phyloP scores from a whole-genome alignment of 257 asterid species.

The Solanum bulbocastanum region DNA sequence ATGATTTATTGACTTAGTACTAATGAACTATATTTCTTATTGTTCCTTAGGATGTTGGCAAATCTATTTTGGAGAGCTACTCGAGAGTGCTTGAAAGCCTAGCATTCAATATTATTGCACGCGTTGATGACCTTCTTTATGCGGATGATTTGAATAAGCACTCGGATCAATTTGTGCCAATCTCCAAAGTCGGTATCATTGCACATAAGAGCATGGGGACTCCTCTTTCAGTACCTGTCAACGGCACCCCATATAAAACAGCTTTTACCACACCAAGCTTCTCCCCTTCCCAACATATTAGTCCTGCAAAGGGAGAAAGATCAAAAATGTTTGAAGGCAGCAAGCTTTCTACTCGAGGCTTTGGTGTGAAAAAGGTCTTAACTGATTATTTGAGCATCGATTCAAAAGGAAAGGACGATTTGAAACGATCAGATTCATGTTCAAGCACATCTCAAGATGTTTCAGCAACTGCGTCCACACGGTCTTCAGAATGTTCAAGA shows the following conservation, averaged over 20 bases:
- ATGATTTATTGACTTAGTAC: neutral
- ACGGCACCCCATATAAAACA: conserved; percentile 22
- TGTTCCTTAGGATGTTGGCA: conserved; percentile 61
- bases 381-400: conserved; percentile 58
- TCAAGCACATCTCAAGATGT: conserved; percentile 30
- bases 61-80: conserved; percentile 73
- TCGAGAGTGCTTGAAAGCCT: conserved; percentile 78
- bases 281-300: conserved; percentile 35
- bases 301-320: conserved; percentile 32
- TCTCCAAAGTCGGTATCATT: conserved; percentile 44
- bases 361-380: conserved; percentile 55
- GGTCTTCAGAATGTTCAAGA: conserved; percentile 24
- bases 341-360: conserved; percentile 30
- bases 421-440: conserved; percentile 26
- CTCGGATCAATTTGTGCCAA: conserved; percentile 46
- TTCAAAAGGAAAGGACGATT: conserved; percentile 32
- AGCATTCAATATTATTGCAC: conserved; percentile 70
- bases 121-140: conserved; percentile 58
- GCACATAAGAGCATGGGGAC: conserved; percentile 28
- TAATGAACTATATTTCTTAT: neutral
- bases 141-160: conserved; percentile 70
- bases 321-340: conserved; percentile 13
- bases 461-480: conserved; percentile 28
- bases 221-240: conserved; percentile 15
- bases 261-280: conserved; percentile 41